Evolutionary conservation across 352 stramenopile genomes (phyloP), one percentile per base, ranked within the genome.

Genomic region (Phytophthora lateralis): DNA sequence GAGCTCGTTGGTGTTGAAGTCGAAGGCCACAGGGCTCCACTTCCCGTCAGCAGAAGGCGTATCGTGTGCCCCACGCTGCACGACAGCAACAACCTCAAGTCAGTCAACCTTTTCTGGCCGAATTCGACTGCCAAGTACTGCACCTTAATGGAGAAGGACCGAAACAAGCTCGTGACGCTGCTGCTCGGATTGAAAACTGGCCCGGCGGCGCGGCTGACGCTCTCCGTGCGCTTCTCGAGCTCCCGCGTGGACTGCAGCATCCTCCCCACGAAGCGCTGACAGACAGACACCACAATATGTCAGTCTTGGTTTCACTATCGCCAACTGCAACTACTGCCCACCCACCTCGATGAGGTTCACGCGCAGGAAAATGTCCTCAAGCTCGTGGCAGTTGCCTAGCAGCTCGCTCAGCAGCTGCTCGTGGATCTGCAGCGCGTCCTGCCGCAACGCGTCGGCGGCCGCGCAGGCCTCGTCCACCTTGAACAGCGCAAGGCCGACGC

Each of bases 401-500:
- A 94, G 70, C 38, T 82, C 69, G 12, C 67, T 64, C 61, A 92
- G 64, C 29, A 91, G 57, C 42, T 78, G 55, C 35, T 79, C 58
- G 17, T 89, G 76, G 15, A 72, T 58, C 49, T 80, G 72, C 39
- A 71, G 66, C 24, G 78, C 71, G 39, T 91, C 82, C 54, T 72
- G 60, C 38, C 71, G 80, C 63, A 92, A 49, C 27, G 63, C 30
- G 39, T 89, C 82, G 10, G 80, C 56, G 15, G 72, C 75, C 3
- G 72, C 76, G 18, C 67, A 85, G 3, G 80, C 80, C 60, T 93
- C 82, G 58, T 93, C 85, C 50, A 92, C 89, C 70, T 92, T 93
- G 61, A 92, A 93, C 11, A 92, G 71, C 35, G 82, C 82, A 26
- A 93, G 66, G 0, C 83, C 85, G n/a, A 91, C 75, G 38, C 80